Conservation (phyloP, 495 filamentous ascomycete genomes). For the Chaetomium tenue region DNA sequence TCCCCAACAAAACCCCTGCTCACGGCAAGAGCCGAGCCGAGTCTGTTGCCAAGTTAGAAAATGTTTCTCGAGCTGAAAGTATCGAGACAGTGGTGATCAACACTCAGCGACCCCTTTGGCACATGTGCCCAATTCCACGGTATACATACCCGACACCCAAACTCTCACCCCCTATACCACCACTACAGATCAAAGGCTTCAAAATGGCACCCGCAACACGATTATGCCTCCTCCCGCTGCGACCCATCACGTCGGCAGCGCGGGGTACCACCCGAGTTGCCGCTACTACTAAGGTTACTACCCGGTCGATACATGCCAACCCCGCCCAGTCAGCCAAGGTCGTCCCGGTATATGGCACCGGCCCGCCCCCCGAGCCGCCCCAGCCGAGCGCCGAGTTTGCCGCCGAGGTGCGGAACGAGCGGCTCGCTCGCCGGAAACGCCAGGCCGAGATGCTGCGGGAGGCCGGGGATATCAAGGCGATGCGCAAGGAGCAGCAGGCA, state of each 20-base stretch:
- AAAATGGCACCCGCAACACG: constrained; percentile 27
- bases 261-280: background rate
- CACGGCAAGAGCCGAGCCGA: background rate
- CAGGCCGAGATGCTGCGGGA: constrained; percentile 53
- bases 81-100: background rate
- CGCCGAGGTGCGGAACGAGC: constrained; percentile 40
- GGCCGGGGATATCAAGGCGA: constrained; percentile 45
- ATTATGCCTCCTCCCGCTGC: constrained; percentile 22
- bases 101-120: background rate
- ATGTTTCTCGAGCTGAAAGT: constrained; percentile 5
- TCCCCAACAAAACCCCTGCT: background rate
- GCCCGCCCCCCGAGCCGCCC: constrained; percentile 72
- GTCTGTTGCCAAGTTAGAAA: background rate
- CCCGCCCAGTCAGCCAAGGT: constrained; percentile 47
- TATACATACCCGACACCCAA: constrained; percentile 4
- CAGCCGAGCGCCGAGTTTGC: constrained; percentile 18
- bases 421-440: constrained; percentile 49
- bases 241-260: background rate
- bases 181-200: background rate
- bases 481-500: constrained; percentile 9
- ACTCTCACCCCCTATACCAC: background rate
- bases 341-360: constrained; percentile 70
- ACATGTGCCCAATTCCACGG: constrained; percentile 21
- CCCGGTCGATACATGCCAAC: constrained; percentile 44
- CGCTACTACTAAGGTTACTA: background rate